Evolutionary conservation across 768 basidiomycete species (phyloP), one percentile per base, ranked within the genome.

Genomic region (Gymnopilus junonius): DNA sequence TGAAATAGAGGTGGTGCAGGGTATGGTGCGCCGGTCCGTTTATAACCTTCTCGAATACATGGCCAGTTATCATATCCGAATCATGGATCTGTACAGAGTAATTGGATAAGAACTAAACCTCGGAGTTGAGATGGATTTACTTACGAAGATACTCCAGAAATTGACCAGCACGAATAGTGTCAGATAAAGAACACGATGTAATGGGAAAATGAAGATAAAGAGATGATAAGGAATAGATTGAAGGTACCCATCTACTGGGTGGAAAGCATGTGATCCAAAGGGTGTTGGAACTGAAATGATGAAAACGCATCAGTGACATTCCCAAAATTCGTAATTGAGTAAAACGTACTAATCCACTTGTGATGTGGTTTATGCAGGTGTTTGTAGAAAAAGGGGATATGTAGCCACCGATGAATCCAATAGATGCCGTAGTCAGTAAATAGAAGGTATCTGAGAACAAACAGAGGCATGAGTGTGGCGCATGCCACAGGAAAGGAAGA

Each of bases 1-100:
- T 97, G 80, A 98, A 99, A 80, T 96, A 97, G 21, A 99, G 79
- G 72, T 99, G 97, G 74, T 98, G 97, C 43, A 98, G 82, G 0
- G 96, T 99, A 75, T 99, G 97, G 70, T 99, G 97, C 2, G 96
- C 94, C 2, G 97, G 97, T n/a, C 95, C 95, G 77, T 99, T 99
- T 78, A 99, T 95, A 73, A 92, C 77, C 62, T 83, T 88, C 78
- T 98, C 97, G 4, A 97, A 84, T 4, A 88, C 80, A 73, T 94
- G 91, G 3, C 92, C 96, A 29, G 94, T 93, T 71, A 99, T 88
- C 97, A 99, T 99, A 80, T 99, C 97, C 3, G 94, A 96, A 76
- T 99, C 97, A 73, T 99, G 97, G 68, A 99, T 99, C 94, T 95
- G 53, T 8, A 59, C 39, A 51, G 42, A 39, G 27, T 40, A 11